Percentiles rank a stretch among this genome's conserved stretches.
Conservation (phyloP, 2,329 filamentous ascomycete genomes). For the Bisporella sp. region DNA sequence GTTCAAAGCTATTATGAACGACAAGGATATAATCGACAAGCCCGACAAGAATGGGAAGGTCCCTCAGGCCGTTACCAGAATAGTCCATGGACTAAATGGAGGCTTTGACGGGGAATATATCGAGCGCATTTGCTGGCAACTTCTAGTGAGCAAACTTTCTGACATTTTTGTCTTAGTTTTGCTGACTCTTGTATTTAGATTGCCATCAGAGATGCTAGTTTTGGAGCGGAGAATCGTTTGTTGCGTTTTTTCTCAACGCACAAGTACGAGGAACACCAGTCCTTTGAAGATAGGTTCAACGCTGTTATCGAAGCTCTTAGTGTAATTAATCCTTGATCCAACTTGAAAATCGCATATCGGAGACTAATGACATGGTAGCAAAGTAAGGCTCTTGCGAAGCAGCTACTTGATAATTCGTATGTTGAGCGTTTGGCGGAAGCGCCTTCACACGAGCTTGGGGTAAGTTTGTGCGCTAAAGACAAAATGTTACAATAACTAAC, state of each 20-base stretch:
- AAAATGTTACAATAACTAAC: not conserved
- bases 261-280: conserved; percentile 6
- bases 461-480: conserved; percentile 7
- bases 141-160: conserved; percentile 12
- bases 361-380: not conserved
- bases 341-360: conserved; percentile 4
- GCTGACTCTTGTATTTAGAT: conserved; percentile 3
- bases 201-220: conserved; percentile 1
- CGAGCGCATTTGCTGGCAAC: conserved; percentile 8
- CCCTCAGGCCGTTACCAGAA: conserved; percentile 11
- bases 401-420: conserved; percentile 17
- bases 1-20: conserved; percentile 12
- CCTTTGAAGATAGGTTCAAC: conserved; percentile 5
- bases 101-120: conserved; percentile 12
- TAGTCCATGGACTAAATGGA: conserved; percentile 8
- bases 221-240: conserved; percentile 3
- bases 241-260: conserved; percentile 7
- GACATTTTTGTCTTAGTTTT: not conserved
- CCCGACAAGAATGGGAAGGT: conserved; percentile 9
- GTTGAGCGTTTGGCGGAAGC: conserved; percentile 17
- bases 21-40: conserved; percentile 14
- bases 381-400: conserved; percentile 21
- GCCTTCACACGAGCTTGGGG: conserved; percentile 14
- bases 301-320: not conserved
- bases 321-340: not conserved